Evolutionary conservation across 371 early-diverging fungal species (phyloP), one percentile per base, ranked within the genome.

Genomic region (Parasitella parasitica): DNA sequence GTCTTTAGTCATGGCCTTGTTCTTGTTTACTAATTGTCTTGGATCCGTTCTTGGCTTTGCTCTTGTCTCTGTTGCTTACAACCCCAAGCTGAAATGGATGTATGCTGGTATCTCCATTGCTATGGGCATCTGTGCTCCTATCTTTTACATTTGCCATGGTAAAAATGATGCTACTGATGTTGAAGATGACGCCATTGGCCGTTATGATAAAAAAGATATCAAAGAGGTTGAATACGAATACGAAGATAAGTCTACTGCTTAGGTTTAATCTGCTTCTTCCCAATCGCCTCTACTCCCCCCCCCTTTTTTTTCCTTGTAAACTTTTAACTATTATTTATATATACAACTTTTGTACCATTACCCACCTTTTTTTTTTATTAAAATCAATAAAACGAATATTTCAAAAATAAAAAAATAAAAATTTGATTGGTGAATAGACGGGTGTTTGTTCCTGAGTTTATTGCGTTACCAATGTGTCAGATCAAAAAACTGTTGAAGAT

Each of bases 1-100:
- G 77, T 90, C 91, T 4, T 75, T 90, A 5, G 86, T 91, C 41
- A 89, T 87, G 82, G 78, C 91, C 1, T 57, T 87, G 38, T 91
- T 83, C 77, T 72, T 92, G 64, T 80, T 91, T 53, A 87, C 88
- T 32, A 87, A 81, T 70, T 88, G 86, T 54, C 72, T 84, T 51
- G 89, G 87, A 64, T 76, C 89, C 3, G 68, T 90, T 39, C 80
- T 91, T 49, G 86, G 81, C 16, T 82, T 91, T 67, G 76, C 85
- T 56, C 66, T 91, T 46, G 91, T 88, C 27, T 76, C 83, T 30
- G 84, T 85, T 69, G 80, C 86, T 2, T 78, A 76, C 16, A 87
- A 89, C 57, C 90, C 90, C 43, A 80, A 88, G 69, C 77, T 91
- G 24, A 76, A 81, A 11, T 86, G 84, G 67, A 73, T 89, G 72